Conservation (phyloP, 441 rosid species). For the Kokia cookei region DNA sequence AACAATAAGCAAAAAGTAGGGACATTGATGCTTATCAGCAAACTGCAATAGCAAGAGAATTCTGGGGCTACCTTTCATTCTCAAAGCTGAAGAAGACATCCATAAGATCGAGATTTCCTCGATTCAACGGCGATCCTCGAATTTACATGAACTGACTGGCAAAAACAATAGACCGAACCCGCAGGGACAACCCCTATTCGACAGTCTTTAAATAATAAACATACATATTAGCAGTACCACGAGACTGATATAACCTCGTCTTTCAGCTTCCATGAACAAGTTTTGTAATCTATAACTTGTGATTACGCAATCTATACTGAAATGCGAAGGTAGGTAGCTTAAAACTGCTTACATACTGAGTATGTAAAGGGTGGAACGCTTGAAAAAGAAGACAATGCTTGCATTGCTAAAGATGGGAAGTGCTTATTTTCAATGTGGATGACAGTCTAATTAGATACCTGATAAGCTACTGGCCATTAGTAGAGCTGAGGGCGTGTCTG, state of each 20-base stretch:
- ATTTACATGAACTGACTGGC: background rate
- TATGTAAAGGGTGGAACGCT: background rate
- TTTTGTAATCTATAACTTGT: background rate
- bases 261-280: background rate
- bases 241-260: background rate
- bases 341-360: background rate
- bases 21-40: background rate
- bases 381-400: background rate
- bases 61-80: background rate
- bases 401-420: background rate
- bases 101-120: background rate
- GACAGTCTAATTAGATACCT: background rate
- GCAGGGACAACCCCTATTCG: background rate
- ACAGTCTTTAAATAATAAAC: background rate
- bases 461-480: conserved; percentile 15
- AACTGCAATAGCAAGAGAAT: background rate
- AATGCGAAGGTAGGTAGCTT: background rate
- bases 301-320: background rate
- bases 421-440: background rate
- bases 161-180: background rate
- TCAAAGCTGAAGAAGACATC: background rate
- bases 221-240: background rate
- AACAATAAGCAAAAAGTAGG: background rate
- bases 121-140: no score
- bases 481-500: conserved; percentile 92